Evolutionary conservation across 306 rosid species (phyloP).

Genomic region (Albizia julibrissin): DNA sequence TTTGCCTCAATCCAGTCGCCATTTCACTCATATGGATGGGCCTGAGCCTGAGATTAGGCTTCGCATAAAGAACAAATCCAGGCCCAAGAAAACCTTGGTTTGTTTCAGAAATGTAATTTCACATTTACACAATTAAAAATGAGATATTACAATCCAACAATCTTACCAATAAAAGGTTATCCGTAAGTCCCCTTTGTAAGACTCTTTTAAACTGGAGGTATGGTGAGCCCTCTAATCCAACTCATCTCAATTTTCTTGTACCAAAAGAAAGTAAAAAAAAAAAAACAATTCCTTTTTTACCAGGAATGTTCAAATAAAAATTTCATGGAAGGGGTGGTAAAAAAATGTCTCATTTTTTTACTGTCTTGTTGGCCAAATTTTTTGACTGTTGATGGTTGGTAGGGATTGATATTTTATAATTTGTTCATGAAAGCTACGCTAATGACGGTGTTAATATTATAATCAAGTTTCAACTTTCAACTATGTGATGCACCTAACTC

Average conservation of each 20-base stretch:
- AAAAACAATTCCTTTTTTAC: not conserved
- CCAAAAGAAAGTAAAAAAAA: too few relatives aligned
- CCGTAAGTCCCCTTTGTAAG: too few relatives aligned
- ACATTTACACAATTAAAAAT: too few relatives aligned
- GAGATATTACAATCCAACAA: too few relatives aligned
- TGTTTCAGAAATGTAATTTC: too few relatives aligned
- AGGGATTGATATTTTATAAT: not conserved
- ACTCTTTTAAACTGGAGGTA: too few relatives aligned
- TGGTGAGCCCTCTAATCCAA: too few relatives aligned
- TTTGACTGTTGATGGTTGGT: not conserved
- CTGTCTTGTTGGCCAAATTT: not conserved
- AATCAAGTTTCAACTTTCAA: not conserved
- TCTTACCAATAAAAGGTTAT: too few relatives aligned
- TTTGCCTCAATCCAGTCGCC: not conserved
- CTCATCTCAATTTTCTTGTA: too few relatives aligned
- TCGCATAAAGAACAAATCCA: not conserved
- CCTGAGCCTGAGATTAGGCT: not conserved
- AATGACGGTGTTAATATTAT: not conserved
- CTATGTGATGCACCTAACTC: not conserved
- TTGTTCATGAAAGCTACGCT: not conserved
- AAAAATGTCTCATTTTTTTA: not conserved
- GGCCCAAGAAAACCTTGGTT: not conserved
- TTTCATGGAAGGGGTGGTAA: not conserved
- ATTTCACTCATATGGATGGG: not conserved
- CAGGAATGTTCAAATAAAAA: not conserved